A percentile compares a stretch with the other conserved stretches of the same genome.
Evolutionary conservation across 2,329 filamentous ascomycete genomes (phyloP).

Genomic region (Emmonsiellopsis sp.): DNA sequence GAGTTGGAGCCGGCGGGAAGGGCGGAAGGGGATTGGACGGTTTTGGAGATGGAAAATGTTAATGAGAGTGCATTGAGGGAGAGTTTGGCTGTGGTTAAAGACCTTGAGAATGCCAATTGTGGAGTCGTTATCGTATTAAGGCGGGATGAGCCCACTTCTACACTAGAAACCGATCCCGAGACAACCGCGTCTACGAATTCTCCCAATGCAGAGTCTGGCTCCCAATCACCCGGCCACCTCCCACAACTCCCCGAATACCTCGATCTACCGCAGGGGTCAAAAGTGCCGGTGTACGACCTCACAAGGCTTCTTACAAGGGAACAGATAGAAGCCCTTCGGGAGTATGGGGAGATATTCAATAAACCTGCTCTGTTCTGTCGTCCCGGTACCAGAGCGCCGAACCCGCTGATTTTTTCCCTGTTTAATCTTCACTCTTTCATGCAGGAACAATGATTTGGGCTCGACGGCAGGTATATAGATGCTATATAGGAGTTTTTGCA

Average conservation of each 20-base stretch:
- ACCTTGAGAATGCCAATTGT: conserved; percentile 19
- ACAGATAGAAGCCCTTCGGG: conserved; percentile 22
- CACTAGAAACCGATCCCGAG: not conserved
- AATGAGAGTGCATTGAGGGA: conserved; percentile 6
- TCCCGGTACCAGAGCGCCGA: conserved; percentile 18
- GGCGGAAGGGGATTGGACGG: conserved; percentile 18
- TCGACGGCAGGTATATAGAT: no score
- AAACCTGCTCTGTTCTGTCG: conserved; percentile 27
- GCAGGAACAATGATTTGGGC: conserved; percentile 5
- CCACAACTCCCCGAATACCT: conserved; percentile 19
- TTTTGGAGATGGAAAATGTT: conserved; percentile 14
- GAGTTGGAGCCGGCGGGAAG: conserved; percentile 10
- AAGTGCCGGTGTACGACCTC: conserved; percentile 31
- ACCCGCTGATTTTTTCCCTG: conserved; percentile 25
- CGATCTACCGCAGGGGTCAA: conserved; percentile 19
- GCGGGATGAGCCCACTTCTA: not conserved
- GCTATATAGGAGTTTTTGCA: no score
- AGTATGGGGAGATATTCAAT: conserved; percentile 20
- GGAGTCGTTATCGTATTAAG: conserved; percentile 19
- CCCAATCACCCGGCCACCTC: not conserved
- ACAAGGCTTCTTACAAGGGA: conserved; percentile 20
- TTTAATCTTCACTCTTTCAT: conserved; percentile 31
- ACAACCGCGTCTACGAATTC: no score
- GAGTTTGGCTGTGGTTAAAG: conserved; percentile 7
- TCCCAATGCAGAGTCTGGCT: no score